Percentiles rank a stretch among this genome's conserved stretches.
These are phyloP conservation scores for Wallacemonas sp. DNA, from an alignment of 208 protist species.

Conservation along the genomic window DNA sequence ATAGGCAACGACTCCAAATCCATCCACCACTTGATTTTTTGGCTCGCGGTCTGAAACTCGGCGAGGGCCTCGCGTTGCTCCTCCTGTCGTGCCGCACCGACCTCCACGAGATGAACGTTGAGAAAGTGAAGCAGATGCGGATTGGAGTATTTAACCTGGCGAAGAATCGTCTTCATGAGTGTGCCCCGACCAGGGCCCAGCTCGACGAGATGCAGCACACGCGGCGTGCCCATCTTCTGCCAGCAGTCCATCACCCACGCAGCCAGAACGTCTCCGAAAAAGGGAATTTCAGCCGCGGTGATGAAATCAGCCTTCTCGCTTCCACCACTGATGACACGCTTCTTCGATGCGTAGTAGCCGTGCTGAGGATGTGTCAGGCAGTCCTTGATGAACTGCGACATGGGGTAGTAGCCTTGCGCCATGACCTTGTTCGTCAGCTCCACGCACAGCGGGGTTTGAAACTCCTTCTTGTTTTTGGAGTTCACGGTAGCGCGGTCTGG, in stretches of 20 bases:
- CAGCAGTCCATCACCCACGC: slow-evolving; percentile 91
- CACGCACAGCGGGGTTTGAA: slow-evolving; percentile 83
- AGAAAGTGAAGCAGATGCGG: slow-evolving; percentile 90
- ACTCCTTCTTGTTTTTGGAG: slow-evolving; percentile 78
- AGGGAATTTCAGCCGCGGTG: slow-evolving; percentile 88
- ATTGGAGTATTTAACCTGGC: slow-evolving; percentile 81
- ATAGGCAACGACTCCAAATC: slow-evolving; percentile 82
- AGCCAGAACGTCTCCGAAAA: slow-evolving; percentile 90
- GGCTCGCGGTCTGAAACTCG: slow-evolving; percentile 82
- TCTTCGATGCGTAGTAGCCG: slow-evolving; percentile 90
- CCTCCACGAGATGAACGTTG: slow-evolving; percentile 85
- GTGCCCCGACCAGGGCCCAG: slow-evolving; percentile 86
- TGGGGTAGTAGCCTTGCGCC: slow-evolving; percentile 87
- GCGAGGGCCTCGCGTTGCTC: slow-evolving; percentile 82
- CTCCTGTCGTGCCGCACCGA: slow-evolving; percentile 77
- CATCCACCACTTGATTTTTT: slow-evolving; percentile 91
- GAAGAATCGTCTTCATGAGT: slow-evolving; percentile 89
- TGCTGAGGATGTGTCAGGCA: slow-evolving; percentile 86
- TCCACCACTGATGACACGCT: slow-evolving; percentile 73
- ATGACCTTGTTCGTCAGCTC: slow-evolving; percentile 83
- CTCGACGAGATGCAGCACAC: slow-evolving; percentile 88
- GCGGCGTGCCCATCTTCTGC: slow-evolving; percentile 91
- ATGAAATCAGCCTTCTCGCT: slow-evolving; percentile 89
- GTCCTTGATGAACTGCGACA: slow-evolving; percentile 92
- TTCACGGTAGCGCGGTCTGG: slow-evolving; percentile 80